Evolutionary conservation across 441 rosid species (phyloP).

Genomic region (Pelargonium myrrhifolium): DNA sequence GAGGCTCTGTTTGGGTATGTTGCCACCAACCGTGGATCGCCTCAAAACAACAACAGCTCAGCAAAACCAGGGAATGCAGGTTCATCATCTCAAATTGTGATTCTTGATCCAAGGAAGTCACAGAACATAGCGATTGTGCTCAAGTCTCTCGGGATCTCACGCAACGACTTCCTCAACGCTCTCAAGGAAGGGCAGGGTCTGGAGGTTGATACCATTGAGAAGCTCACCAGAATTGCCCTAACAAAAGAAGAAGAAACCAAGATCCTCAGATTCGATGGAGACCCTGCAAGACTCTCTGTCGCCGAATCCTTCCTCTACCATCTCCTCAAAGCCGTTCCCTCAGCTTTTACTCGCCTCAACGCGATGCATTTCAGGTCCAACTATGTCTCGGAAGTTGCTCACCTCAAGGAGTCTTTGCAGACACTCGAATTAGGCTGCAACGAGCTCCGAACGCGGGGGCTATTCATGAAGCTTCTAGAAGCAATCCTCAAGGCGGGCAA

Average conservation of each 20-base stretch:
- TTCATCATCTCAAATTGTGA: conserved; percentile 35
- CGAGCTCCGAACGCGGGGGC: conserved; percentile 67
- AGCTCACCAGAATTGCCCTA: conserved; percentile 61
- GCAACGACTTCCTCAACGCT: conserved; percentile 43
- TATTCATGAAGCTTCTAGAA: conserved; percentile 79
- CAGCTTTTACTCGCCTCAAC: conserved; percentile 53
- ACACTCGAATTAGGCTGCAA: conserved; percentile 55
- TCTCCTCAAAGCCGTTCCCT: conserved; percentile 65
- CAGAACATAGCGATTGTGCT: conserved; percentile 75
- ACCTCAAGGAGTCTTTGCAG: conserved; percentile 41
- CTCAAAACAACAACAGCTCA: conserved; percentile 22
- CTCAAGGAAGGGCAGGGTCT: conserved; percentile 54
- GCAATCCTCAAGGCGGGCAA: conserved; percentile 95
- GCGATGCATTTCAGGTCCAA: conserved; percentile 65
- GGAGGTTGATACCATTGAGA: conserved; percentile 57
- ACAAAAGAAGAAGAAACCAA: conserved; percentile 55
- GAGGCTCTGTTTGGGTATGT: conserved; percentile 89
- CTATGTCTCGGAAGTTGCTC: conserved; percentile 49
- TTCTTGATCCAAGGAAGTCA: conserved; percentile 73
- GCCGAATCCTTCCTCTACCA: conserved; percentile 70
- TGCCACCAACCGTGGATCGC: conserved; percentile 51
- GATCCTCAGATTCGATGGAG: conserved; percentile 53
- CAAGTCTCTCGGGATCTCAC: conserved; percentile 55
- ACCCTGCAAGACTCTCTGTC: conserved; percentile 48
- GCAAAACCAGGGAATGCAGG: conserved; percentile 16